Base-by-base conservation (phyloP, 2,329 filamentous ascomycete species). In the Sporothrix schenckii region DNA sequence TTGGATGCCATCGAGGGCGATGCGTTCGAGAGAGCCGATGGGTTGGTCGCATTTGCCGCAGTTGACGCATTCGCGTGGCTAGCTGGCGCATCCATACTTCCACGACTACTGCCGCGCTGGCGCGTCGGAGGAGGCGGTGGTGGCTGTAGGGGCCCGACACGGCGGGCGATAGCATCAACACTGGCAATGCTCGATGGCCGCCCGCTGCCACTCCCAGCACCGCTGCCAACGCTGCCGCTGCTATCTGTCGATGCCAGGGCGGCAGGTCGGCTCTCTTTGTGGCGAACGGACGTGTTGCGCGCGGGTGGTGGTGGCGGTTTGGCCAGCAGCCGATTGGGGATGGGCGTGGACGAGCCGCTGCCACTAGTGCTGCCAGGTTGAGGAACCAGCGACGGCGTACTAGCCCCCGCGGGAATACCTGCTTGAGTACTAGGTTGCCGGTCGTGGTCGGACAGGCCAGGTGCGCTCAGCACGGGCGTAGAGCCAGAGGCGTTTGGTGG, bases 51-150 rank as follows among this genome's bases (percentile, higher is more conserved):
- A 2, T 34, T 34, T 7, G 34, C 34, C 34, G 34, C 34, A 34
- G 34, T 34, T 34, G 34, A 34, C 34, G 27, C 53, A 19, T 56
- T 56, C 9, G 53, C 53, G 10, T 56, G 53, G 11, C 53, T 16
- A 3, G n/a, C 39, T 2, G 68, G 27, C 1, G 77, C 78, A 49
- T 84, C 83, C 34, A 80, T 75, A 68, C 80, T 83, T 10, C 81
- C 80, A 68, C 79, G 81, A 72, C 84, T 86, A 70, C 80, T 81
- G 2, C 83, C 84, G 56, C 84, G 79, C 50, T 81, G 80, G 61
- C 85, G 78, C 3, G 81, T 80, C 0, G 81, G 82, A 21, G 84
- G 85, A 5, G 85, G 86, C 0, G 85, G 85, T 4, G 85, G 85
- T 4, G 52, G 66, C 34, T 68, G 77, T 61, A 74, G 49, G 11